phyloP scores from a whole-genome alignment of 176 grass and related monocot species.

The Saccharum spontaneum region DNA sequence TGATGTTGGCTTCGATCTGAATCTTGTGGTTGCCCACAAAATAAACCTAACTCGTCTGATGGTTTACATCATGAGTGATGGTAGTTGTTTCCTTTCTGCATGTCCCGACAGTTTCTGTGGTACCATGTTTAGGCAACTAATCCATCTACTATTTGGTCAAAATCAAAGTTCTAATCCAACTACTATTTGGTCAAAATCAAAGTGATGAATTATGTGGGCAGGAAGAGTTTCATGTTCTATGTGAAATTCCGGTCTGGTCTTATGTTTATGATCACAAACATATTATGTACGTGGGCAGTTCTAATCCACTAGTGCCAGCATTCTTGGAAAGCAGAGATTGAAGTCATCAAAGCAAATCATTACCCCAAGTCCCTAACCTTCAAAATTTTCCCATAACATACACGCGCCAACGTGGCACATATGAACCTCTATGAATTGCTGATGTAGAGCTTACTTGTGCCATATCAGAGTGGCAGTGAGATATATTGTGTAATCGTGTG shows the following conservation, averaged over 20 bases:
- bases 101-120: neutral
- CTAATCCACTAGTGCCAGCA: constrained; percentile 6
- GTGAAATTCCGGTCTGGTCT: too few species aligned
- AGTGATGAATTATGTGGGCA: neutral
- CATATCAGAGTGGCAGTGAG: neutral
- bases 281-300: neutral
- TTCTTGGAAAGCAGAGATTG: constrained; percentile 13
- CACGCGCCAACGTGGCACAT: neutral
- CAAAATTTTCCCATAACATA: neutral
- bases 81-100: neutral
- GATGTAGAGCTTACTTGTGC: neutral
- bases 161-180: neutral
- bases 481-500: too few species aligned
- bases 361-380: neutral
- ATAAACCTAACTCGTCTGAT: constrained; percentile 6
- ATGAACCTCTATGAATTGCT: neutral
- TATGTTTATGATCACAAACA: neutral
- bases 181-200: neutral
- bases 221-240: neutral
- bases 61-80: constrained; percentile 5
- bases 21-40: constrained; percentile 12
- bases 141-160: neutral
- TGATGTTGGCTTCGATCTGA: constrained; percentile 6
- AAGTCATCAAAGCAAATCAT: neutral
- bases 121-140: neutral